Evolutionary conservation across 306 rosid genomes (phyloP).

Genomic region (Lotus japonicus): DNA sequence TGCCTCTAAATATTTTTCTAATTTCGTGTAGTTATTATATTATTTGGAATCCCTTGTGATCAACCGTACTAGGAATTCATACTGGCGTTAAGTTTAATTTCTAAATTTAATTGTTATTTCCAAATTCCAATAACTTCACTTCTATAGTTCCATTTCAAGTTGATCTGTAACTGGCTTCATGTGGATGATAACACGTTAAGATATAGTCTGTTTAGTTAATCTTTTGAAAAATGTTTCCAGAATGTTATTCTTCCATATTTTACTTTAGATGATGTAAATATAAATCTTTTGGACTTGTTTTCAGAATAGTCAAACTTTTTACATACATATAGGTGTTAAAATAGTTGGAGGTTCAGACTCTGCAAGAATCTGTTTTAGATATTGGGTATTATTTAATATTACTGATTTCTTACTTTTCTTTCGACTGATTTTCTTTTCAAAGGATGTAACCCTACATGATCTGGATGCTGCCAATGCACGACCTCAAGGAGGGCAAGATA

Average conservation of each 20-base stretch:
- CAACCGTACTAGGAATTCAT: neutral
- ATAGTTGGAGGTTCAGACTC: too few species aligned
- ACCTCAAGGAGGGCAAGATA: slow-evolving; percentile 97
- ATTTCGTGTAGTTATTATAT: neutral
- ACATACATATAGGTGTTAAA: too few species aligned
- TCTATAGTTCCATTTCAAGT: neutral
- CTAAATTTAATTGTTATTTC: neutral
- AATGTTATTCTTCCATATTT: too few species aligned
- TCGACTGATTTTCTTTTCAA: slow-evolving; percentile 4
- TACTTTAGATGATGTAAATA: too few species aligned
- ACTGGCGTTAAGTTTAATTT: neutral
- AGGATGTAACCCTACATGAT: slow-evolving; percentile 94
- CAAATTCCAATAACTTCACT: neutral
- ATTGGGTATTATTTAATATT: slow-evolving; percentile 1
- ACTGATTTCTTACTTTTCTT: slow-evolving; percentile 1
- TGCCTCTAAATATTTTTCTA: neutral
- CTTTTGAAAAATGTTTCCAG: neutral
- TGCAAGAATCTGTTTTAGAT: neutral
- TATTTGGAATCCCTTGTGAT: neutral
- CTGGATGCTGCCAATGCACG: slow-evolving; percentile 87
- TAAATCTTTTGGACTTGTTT: neutral
- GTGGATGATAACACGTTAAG: neutral
- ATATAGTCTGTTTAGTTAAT: neutral
- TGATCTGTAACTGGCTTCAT: too few species aligned
- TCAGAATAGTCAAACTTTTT: neutral